Evolutionary conservation across 371 early-diverging fungal genomes (phyloP), one percentile per base, ranked within the genome.

Genomic region (Lichtheimia ornata): DNA sequence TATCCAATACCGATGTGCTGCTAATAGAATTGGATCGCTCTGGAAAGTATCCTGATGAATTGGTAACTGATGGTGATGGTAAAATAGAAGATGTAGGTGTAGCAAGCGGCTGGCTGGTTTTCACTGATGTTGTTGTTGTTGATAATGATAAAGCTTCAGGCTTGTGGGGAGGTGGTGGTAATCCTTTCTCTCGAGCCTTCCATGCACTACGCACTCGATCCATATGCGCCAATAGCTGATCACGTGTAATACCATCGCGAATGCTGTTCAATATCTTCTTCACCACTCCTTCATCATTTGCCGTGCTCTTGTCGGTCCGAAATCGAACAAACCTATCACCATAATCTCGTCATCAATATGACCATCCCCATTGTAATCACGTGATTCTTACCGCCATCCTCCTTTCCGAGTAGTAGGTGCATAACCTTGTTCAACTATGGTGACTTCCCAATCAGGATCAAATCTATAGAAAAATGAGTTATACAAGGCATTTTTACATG

Each of bases 241-340:
- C 80, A 49, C 73, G 78, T 15, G 82, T 77, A 5, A 91, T 81
- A 41, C 81, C 81, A 42, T 87, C 79, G 7, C 72, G 70, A 18
- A 88, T 74, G 55, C 76, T 76, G 14, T 81, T 65, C 13, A 89
- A 28, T 5, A 87, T 74, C 52, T 81, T 79, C 40, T 79, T 74
- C 4, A 85, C 84, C 0, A 79, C 78, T 22, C 63, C 69, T 56
- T 86, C 87, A 52, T 88, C 88, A 65, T 90, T 89, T 14, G 88
- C 86, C 18, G 77, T 81, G n/a, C 76, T 75, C 64, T 89, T 90
- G 68, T 93, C 93, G 17, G 76, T 79, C 17, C 92, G 76, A 14
- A 87, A 79, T 20, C 88, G 83, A 20, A 88, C 84, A 69, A 90
- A 86, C 69, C 81, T 76, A 68, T 24, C 35, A 22, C 9, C 13